Percentiles rank a stretch among this genome's conserved stretches.
These are phyloP conservation scores for Psidium friedrichsthalianum DNA, from an alignment of 345 rosid genomes.

Conservation along the genomic window DNA sequence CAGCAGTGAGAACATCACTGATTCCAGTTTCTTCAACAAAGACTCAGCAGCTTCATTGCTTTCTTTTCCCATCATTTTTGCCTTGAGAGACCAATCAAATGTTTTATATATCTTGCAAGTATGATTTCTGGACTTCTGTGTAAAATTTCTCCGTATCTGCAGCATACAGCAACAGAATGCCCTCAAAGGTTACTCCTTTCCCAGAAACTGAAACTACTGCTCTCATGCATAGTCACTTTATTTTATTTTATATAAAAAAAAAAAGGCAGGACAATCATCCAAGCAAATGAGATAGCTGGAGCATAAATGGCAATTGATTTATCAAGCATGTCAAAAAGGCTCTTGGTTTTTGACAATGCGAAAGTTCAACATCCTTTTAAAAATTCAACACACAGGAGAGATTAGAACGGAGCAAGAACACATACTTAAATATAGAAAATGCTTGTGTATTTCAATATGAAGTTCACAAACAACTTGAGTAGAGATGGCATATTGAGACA, in stretches of 20 bases:
- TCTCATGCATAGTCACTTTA: not conserved
- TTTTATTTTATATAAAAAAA: not conserved
- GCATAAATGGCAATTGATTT: not conserved
- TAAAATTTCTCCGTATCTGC: slow-evolving; percentile 94
- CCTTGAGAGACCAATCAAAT: slow-evolving; percentile 90
- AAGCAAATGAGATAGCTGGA: not conserved
- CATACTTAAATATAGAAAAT: not conserved
- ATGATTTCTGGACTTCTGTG: slow-evolving; percentile 73
- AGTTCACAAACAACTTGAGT: not conserved
- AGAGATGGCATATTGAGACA: not conserved
- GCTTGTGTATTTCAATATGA: not conserved
- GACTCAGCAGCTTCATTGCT: slow-evolving; percentile 69
- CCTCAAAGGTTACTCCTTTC: not conserved
- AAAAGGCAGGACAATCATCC: not conserved
- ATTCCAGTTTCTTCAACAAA: slow-evolving; percentile 80
- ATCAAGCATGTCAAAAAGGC: not conserved
- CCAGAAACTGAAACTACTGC: not conserved
- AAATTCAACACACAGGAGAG: not conserved
- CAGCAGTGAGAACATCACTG: slow-evolving; percentile 71
- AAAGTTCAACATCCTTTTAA: not conserved
- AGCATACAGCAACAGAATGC: not conserved
- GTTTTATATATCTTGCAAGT: slow-evolving; percentile 74
- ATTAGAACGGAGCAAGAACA: not conserved
- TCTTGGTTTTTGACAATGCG: not conserved
- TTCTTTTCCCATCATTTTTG: slow-evolving; percentile 93